Base-by-base conservation (phyloP, 257 asterid species). In the Haberlea rhodopensis region DNA sequence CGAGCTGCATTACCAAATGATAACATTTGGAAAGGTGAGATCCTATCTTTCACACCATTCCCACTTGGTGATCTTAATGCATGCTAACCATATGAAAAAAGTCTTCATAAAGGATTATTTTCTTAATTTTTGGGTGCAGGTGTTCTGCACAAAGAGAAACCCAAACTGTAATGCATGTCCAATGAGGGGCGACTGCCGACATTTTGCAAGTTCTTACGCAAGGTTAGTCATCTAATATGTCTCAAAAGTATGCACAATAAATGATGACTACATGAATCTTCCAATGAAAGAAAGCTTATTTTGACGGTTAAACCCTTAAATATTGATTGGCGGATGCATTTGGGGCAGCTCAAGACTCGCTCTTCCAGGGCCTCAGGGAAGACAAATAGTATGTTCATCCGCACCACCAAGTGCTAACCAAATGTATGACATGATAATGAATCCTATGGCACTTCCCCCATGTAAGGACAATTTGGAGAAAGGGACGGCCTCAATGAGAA, bases 101-200 rank as follows among this genome's bases (percentile, higher is more conserved):
- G 43, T 28, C 51, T 62, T 57, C 56, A 27, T 65, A 31, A 75
- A 64, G 49, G 28, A 52, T 28, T 29, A 66, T 52, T 67, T 59
- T 51, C 18, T 66, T 43, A 21, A 70, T 62, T 69, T 51, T 52
- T 34, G 67, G 70, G 49, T 74, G 66, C 86, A 92, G 98, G 97
- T 94, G 67, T 94, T 94, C 80, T 94, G 99, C 86, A 94, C 99
- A 70, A 94, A 94, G 85, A 81, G 81, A 70, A 87, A 85, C 19
- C 99, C 99, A 52, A 94, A 94, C 68, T 94, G 99, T 78, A 90
- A 94, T 60, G 97, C 88, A 10, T 94, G 99, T 74, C 99, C 99
- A 67, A 70, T 94, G 94, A 81, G 89, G 76, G 89, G 76, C 31
- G 97, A 94, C 65, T 94, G 99, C 79, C 83, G 99, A 74, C 99